These are phyloP conservation scores for Chloroidium sp. DNA, from an alignment of 163 green algal species.

Conservation along the genomic window DNA sequence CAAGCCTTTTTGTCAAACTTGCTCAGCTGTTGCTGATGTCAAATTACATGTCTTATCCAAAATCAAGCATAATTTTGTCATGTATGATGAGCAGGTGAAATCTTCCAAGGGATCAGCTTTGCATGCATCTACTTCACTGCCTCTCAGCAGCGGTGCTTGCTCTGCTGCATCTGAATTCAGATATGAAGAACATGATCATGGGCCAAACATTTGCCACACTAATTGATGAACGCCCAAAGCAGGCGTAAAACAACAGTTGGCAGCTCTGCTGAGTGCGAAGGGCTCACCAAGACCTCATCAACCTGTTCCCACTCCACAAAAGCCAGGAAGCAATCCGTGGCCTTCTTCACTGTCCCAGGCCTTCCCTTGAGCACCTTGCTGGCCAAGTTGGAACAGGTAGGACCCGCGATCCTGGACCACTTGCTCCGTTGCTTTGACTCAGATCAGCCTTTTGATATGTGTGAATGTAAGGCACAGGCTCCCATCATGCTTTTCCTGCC, in stretches of 20 bases:
- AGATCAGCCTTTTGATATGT: background rate
- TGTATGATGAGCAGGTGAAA: background rate
- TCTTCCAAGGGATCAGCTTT: background rate
- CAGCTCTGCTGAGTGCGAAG: no score
- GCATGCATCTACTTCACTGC: no score
- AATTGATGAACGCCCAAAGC: background rate
- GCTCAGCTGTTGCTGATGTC: no score
- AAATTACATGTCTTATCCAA: background rate
- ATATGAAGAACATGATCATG: no score
- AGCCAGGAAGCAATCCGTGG: constrained; percentile 55
- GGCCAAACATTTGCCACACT: no score
- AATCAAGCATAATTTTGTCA: background rate
- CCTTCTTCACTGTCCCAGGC: constrained; percentile 61
- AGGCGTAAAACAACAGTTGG: background rate
- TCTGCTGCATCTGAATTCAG: no score
- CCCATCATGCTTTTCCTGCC: no score
- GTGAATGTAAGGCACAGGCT: background rate
- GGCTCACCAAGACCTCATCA: constrained; percentile 43
- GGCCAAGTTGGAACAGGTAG: constrained; percentile 52
- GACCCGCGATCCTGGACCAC: constrained; percentile 50
- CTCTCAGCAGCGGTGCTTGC: no score
- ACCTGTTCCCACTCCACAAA: constrained; percentile 83
- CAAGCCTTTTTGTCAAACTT: background rate
- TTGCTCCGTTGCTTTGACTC: background rate
- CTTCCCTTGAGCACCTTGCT: constrained; percentile 73